Evolutionary conservation across 345 rosid species (phyloP).

Genomic region (Eucalyptus melliodora): DNA sequence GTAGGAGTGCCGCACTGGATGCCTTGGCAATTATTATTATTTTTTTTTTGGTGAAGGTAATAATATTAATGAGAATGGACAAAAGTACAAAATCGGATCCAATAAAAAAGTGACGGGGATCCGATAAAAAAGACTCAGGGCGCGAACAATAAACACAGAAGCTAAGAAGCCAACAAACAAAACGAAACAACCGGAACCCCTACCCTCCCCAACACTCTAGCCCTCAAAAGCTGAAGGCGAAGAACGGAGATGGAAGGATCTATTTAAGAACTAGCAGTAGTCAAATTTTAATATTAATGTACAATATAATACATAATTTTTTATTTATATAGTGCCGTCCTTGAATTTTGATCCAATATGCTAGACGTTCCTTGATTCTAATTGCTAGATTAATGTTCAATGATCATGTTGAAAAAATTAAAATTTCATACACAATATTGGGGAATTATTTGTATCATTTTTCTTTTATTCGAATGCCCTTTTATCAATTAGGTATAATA

Average conservation of each 20-base stretch:
- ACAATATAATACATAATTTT: neutral
- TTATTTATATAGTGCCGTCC: neutral
- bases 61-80: too few relatives aligned
- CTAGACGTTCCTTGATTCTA: neutral
- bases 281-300: neutral
- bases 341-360: rapidly evolving
- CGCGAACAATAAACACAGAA: too few relatives aligned
- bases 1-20: neutral
- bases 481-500: neutral
- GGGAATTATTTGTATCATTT: neutral
- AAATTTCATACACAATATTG: too few relatives aligned
- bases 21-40: neutral
- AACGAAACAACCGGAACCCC: too few relatives aligned
- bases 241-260: too few relatives aligned
- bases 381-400: neutral
- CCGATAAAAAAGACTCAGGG: too few relatives aligned
- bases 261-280: neutral
- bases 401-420: neutral
- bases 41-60: too few relatives aligned
- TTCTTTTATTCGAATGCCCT: neutral
- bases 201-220: too few relatives aligned
- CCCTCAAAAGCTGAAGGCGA: too few relatives aligned
- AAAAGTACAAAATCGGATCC: too few relatives aligned
- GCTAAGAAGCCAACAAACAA: too few relatives aligned
- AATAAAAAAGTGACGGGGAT: too few relatives aligned